A percentile compares a stretch with the other conserved stretches of the same genome.
phyloP scores from a whole-genome alignment of 768 basidiomycete species.

The Mycena leptocephala region DNA sequence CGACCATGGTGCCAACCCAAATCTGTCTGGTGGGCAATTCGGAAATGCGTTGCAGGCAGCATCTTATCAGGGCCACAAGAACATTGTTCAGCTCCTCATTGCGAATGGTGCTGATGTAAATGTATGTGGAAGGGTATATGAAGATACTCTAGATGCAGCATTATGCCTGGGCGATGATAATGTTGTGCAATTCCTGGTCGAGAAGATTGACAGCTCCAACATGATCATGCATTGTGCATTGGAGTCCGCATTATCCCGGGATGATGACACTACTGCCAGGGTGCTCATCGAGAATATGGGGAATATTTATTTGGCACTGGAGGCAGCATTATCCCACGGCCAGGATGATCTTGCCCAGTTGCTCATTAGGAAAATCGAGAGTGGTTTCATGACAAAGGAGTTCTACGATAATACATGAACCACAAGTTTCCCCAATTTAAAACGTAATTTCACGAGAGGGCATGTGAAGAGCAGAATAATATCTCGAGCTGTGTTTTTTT shows the following conservation, averaged over 20 bases:
- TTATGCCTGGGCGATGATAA: not conserved
- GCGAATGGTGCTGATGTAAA: not conserved
- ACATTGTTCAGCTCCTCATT: not conserved
- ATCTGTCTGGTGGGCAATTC: not conserved
- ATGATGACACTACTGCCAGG: not conserved
- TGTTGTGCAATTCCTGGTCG: not conserved
- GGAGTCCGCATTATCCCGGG: not conserved
- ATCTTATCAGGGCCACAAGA: not conserved
- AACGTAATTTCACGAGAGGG: too few relatives aligned
- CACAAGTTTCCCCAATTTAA: too few relatives aligned
- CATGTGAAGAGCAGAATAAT: too few relatives aligned
- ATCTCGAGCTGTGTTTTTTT: too few relatives aligned
- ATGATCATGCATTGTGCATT: not conserved
- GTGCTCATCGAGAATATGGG: not conserved
- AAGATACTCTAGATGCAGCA: not conserved
- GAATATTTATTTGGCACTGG: not conserved
- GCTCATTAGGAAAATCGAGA: not conserved
- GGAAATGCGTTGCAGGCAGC: not conserved
- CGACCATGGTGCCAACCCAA: not conserved
- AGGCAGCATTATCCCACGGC: not conserved
- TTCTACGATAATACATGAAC: too few relatives aligned
- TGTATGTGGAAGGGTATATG: not conserved
- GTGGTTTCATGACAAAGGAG: not conserved
- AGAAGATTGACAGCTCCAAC: not conserved
- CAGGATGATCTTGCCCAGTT: not conserved